A percentile compares a stretch with the other conserved stretches of the same genome.
Evolutionary conservation across 768 basidiomycete genomes (phyloP).

Genomic region (Trametes sanguinea): DNA sequence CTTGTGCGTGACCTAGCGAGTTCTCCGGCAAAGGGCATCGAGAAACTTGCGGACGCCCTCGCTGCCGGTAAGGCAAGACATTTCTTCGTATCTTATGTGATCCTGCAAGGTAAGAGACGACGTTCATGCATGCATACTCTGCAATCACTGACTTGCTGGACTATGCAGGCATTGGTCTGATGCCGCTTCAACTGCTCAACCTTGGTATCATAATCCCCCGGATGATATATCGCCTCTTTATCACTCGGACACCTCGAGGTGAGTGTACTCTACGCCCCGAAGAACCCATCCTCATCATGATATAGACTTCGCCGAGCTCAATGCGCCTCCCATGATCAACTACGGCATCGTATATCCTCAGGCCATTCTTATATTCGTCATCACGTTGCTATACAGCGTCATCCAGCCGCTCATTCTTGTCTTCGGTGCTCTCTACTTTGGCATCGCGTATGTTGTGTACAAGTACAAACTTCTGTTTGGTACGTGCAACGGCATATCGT

Average conservation of each 20-base stretch:
- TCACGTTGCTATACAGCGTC: constrained; percentile 93
- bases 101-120: constrained; percentile 64
- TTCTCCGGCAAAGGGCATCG: constrained; percentile 91
- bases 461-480: constrained; percentile 97
- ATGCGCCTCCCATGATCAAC: constrained; percentile 97
- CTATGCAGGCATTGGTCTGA: constrained; percentile 76
- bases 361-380: constrained; percentile 92
- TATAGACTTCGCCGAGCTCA: constrained; percentile 91
- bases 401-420: constrained; percentile 93
- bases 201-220: constrained; percentile 86
- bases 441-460: constrained; percentile 94
- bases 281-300: constrained; percentile 1
- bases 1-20: constrained; percentile 90
- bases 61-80: constrained; percentile 77
- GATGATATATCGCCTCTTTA: constrained; percentile 68
- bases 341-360: constrained; percentile 98
- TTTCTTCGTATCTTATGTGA: constrained; percentile 84
- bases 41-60: constrained; percentile 85
- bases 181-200: constrained; percentile 94
- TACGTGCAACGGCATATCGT: constrained; percentile 39
- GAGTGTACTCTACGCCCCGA: neutral
- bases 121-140: neutral
- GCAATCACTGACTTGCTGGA: constrained; percentile 10
- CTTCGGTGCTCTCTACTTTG: constrained; percentile 96
- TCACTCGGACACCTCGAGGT: constrained; percentile 92